phyloP scores from a whole-genome alignment of 306 rosid species.

The Cicer cuneatum region DNA sequence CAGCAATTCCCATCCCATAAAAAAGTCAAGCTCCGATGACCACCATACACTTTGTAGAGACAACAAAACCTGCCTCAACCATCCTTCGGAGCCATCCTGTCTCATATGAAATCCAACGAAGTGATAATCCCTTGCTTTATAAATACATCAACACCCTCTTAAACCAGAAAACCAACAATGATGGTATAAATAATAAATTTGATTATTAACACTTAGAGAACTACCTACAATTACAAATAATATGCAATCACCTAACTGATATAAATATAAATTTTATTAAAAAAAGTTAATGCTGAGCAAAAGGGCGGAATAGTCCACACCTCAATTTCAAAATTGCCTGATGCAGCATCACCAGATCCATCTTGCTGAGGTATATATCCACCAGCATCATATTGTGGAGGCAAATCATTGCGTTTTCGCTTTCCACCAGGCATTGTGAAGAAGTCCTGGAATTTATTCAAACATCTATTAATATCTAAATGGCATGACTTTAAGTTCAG shows the following conservation, averaged over 20 bases:
- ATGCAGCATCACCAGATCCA: constrained; percentile 83
- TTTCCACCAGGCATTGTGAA: constrained; percentile 79
- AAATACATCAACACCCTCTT: constrained; percentile 9
- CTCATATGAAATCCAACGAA: constrained; percentile 8
- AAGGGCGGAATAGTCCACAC: constrained; percentile 47
- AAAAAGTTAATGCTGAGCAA: constrained; percentile 10
- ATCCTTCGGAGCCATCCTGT: neutral
- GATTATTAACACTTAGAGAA: constrained; percentile 9
- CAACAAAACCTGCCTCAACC: constrained; percentile 18
- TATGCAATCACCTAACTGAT: neutral
- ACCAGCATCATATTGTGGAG: constrained; percentile 74
- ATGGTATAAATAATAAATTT: neutral
- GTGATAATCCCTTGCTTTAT: constrained; percentile 6
- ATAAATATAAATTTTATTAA: neutral
- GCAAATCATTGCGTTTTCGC: constrained; percentile 89
- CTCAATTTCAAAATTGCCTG: constrained; percentile 79
- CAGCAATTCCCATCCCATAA: neutral
- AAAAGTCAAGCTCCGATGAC: neutral
- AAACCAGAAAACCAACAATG: neutral
- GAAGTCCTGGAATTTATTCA: constrained; percentile 73
- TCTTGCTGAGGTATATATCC: constrained; percentile 98
- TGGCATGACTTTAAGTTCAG: constrained; percentile 18
- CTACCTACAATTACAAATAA: constrained; percentile 27
- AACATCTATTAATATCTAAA: constrained; percentile 39
- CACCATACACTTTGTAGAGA: constrained; percentile 19